Evolutionary conservation across 1,284 basidiomycete genomes (phyloP).

Genomic region (Pisolithus thermaeus): DNA sequence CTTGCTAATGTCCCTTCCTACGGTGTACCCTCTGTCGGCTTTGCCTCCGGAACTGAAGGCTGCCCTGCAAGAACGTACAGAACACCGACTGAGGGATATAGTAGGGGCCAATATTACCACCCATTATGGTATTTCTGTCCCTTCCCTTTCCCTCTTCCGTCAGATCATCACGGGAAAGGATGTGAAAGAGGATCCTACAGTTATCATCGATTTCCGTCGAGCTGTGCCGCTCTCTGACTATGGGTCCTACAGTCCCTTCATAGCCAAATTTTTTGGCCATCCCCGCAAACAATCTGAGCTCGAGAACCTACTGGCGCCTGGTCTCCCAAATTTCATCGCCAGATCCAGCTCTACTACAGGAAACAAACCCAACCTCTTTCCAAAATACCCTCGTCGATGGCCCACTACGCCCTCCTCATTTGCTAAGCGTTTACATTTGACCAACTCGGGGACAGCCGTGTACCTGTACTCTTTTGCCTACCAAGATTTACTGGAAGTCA

Average conservation of each 20-base stretch:
- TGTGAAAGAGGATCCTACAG: not conserved
- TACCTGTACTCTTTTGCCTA: slow-evolving; percentile 1
- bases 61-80: slow-evolving; percentile 1
- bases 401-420: no score
- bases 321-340: slow-evolving; percentile 11
- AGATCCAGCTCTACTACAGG: slow-evolving; percentile 15
- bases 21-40: not conserved
- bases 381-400: slow-evolving; percentile 9
- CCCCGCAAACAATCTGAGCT: slow-evolving; percentile 13
- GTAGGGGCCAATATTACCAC: slow-evolving; percentile 7
- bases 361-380: slow-evolving; percentile 6
- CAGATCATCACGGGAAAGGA: slow-evolving; percentile 6
- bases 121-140: slow-evolving; percentile 5
- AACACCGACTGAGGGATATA: slow-evolving; percentile 2
- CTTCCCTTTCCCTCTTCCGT: slow-evolving; percentile 10
- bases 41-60: not conserved
- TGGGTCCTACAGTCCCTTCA: slow-evolving; percentile 13
- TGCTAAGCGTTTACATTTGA: not conserved
- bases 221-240: slow-evolving; percentile 16
- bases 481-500: slow-evolving; percentile 8
- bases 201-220: slow-evolving; percentile 10
- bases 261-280: slow-evolving; percentile 9
- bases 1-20: not conserved
- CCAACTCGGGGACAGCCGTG: not conserved
- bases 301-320: slow-evolving; percentile 14